Percentiles rank a stretch among this genome's conserved stretches.
phyloP scores from a whole-genome alignment of 2,329 filamentous ascomycete genomes.

The Ceratocystis cubensis region DNA sequence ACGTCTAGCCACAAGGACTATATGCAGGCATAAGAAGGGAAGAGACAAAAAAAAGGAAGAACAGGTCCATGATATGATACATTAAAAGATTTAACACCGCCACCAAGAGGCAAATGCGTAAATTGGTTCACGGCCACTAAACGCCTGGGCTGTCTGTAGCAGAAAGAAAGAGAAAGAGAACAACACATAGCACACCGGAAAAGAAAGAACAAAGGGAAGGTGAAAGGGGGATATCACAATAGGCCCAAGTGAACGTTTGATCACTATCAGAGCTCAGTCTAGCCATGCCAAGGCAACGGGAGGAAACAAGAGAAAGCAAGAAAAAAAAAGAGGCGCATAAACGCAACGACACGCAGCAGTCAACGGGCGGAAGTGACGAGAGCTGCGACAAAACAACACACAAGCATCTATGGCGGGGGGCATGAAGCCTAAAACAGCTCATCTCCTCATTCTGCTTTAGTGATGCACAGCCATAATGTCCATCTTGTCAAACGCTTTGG shows the following conservation, averaged over 20 bases:
- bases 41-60: background rate
- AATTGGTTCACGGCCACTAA: background rate
- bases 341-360: background rate
- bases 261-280: background rate
- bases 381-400: no score
- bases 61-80: conserved; percentile 3
- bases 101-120: background rate
- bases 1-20: background rate
- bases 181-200: conserved; percentile 6
- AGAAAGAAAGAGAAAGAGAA: background rate
- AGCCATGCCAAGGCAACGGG: background rate
- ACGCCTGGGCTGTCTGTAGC: background rate
- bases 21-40: background rate
- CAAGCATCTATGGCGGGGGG: no score
- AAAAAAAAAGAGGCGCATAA: background rate
- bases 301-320: background rate
- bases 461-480: conserved; percentile 68
- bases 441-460: conserved; percentile 20
- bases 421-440: no score
- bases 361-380: background rate
- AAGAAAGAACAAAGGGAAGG: background rate
- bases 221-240: conserved; percentile 6
- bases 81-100: background rate
- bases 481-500: conserved; percentile 77
- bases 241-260: background rate